Base-by-base conservation (phyloP, 2,329 filamentous ascomycete genomes). In the Verticillium nonalfalfae region DNA sequence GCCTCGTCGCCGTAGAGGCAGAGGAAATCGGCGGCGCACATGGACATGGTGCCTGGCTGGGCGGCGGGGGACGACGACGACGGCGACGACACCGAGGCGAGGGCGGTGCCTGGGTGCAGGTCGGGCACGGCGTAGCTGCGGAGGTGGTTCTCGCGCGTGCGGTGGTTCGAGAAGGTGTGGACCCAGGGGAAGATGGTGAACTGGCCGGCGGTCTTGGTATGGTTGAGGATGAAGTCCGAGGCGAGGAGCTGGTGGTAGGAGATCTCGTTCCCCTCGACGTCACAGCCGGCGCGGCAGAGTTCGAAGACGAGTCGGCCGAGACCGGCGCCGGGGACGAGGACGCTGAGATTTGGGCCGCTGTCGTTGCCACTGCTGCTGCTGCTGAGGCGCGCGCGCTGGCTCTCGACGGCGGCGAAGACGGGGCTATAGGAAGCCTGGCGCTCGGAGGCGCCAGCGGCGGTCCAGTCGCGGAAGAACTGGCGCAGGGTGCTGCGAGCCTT, bases 381-480 rank as follows among this genome's bases (percentile, higher is more conserved):
- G 18, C 55, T 65, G 39, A 68, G 66, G 40, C 62, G 64, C 60
- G 64, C 60, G 62, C 71, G 75, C 72, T 87, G 83, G 11, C 73
- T 72, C 7, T 81, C 76, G 15, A 99, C 79, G 31, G 87, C 87
- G 18, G 74, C 71, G 62, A 96, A 76, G 7, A 98, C 83, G 0
- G 91, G 92, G 0, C 80, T 83, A 70, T 95, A 96, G 70, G 90
- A 92, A 3, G 86, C 85, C n/a, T 85, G 79, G 45, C 95, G 81
- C 78, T 99, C 96, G 0, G 74, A 71, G 2, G 78, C 79, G 0
- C 94, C 95, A 69, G 90, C 93, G 1, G 80, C 83, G 31, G 91
- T 92, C 95, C 96, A 99, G 74, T 99, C 95, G 15, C 95, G 88
- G 74, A 93, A 98, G 73, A 98, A 91, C 71, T 99, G 95, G 11